Conservation (phyloP, 768 basidiomycete species). For the Hydnomerulius pinastri region DNA sequence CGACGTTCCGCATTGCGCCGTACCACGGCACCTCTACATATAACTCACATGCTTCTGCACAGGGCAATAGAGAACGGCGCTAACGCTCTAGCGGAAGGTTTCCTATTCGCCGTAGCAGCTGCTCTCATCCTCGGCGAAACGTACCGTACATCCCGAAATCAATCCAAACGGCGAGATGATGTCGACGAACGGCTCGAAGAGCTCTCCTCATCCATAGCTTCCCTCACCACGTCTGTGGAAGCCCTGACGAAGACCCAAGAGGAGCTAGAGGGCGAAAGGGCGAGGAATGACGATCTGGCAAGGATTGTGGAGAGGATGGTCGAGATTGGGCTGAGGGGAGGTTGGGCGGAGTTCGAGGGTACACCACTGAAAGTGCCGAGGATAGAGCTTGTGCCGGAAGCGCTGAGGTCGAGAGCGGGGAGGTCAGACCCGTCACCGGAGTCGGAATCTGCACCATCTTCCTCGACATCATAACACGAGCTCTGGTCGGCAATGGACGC, state of each 20-base stretch:
- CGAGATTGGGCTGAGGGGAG: constrained; percentile 63
- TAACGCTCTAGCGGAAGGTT: constrained; percentile 82
- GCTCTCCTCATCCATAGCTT: constrained; percentile 47
- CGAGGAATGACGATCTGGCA: constrained; percentile 63
- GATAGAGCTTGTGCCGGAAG: constrained; percentile 33
- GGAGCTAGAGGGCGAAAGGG: constrained; percentile 32
- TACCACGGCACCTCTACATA: not conserved
- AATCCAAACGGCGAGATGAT: constrained; percentile 67
- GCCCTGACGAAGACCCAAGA: constrained; percentile 46
- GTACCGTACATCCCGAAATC: constrained; percentile 70
- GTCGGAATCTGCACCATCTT: constrained; percentile 1
- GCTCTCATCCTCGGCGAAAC: constrained; percentile 73
- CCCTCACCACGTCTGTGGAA: constrained; percentile 46
- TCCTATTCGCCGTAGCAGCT: constrained; percentile 78
- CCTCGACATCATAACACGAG: not conserved
- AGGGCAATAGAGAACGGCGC: constrained; percentile 88
- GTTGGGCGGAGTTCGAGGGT: constrained; percentile 65
- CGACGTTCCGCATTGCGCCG: not conserved
- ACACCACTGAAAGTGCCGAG: constrained; percentile 55
- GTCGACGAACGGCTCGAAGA: constrained; percentile 73
- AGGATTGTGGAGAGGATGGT: constrained; percentile 67
- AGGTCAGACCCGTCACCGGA: not conserved
- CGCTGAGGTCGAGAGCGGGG: not conserved
- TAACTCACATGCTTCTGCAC: constrained; percentile 1
- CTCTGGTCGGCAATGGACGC: not conserved